These are phyloP conservation scores for Globisporangium canariense DNA, from an alignment of 352 stramenopile species.

Conservation along the genomic window DNA sequence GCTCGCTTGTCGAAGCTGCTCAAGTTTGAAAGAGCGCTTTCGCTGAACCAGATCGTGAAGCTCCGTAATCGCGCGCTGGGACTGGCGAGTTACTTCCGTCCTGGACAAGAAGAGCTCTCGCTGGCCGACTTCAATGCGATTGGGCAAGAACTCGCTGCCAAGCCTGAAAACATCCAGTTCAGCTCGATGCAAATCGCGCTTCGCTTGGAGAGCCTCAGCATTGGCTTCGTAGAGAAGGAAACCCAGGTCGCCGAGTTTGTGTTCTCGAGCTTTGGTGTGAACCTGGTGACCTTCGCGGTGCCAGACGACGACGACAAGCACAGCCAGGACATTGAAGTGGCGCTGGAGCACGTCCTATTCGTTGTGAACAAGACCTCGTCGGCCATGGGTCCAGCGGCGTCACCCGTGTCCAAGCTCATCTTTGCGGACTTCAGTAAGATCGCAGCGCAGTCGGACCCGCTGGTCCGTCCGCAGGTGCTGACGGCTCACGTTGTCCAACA, in stretches of 20 bases:
- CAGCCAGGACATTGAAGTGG: conserved; percentile 48
- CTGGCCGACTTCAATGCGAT: conserved; percentile 36
- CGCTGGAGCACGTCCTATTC: conserved; percentile 46
- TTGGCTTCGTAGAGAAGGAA: conserved; percentile 41
- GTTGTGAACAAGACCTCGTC: conserved; percentile 43
- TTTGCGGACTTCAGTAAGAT: conserved; percentile 52
- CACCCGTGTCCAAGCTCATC: conserved; percentile 45
- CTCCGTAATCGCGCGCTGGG: conserved; percentile 36
- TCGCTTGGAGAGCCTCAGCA: conserved; percentile 51
- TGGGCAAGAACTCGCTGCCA: conserved; percentile 35
- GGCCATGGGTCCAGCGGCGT: conserved; percentile 24
- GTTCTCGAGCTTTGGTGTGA: conserved; percentile 46
- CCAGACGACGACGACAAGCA: conserved; percentile 40
- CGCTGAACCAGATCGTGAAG: conserved; percentile 45
- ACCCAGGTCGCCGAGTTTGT: conserved; percentile 47
- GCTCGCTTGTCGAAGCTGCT: conserved; percentile 31
- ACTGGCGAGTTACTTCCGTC: conserved; percentile 42
- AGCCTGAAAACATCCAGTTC: conserved; percentile 53
- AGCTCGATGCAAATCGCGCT: conserved; percentile 47
- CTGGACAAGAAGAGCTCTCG: conserved; percentile 35
- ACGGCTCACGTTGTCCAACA: conserved; percentile 40
- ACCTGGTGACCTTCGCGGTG: conserved; percentile 38
- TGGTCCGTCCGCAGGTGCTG: conserved; percentile 41
- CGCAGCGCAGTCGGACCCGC: conserved; percentile 21
- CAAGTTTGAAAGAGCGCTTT: conserved; percentile 39